Base-by-base conservation (phyloP, 176 grass and related monocot genomes). In the Eremochloa ophiuroides region DNA sequence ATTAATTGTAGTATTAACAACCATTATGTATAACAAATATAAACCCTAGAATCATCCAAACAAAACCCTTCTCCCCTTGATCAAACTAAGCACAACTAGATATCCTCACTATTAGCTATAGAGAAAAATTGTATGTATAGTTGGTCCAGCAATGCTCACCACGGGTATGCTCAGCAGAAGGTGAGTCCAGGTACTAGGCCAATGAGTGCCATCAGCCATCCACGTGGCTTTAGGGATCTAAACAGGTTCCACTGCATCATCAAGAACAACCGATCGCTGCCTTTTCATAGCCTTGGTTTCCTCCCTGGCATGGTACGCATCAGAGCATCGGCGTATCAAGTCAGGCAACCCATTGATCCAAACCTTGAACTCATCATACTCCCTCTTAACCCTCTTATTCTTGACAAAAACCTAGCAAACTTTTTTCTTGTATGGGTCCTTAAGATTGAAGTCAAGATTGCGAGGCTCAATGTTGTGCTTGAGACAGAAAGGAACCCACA, bases 281-380 rank as follows among this genome's bases (percentile, higher is more conserved):
- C n/a, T n/a, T n/a, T n/a, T n/a, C n/a, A n/a, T n/a, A n/a, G n/a
- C n/a, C n/a, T n/a, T n/a, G n/a, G n/a, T n/a, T n/a, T n/a, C n/a
- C n/a, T n/a, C n/a, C n/a, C n/a, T n/a, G n/a, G n/a, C n/a, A n/a
- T n/a, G n/a, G n/a, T n/a, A n/a, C n/a, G n/a, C n/a, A n/a, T n/a
- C n/a, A n/a, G n/a, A n/a, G n/a, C n/a, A n/a, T n/a, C n/a, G n/a
- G n/a, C n/a, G n/a, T n/a, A n/a, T n/a, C n/a, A n/a, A n/a, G n/a
- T n/a, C n/a, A n/a, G n/a, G n/a, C n/a, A n/a, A n/a, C n/a, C n/a
- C n/a, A n/a, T n/a, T n/a, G n/a, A n/a, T n/a, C 3, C 95, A 75
- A 51, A 97, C 95, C 83, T 97, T 97, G 90, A 92, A 97, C 77
- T 97, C 95, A 2, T 97, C 95, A 34, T 92, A 97, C 83, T 97